Conservation (phyloP, 2,329 filamentous ascomycete genomes). For the Phaeosphaeria sp. region DNA sequence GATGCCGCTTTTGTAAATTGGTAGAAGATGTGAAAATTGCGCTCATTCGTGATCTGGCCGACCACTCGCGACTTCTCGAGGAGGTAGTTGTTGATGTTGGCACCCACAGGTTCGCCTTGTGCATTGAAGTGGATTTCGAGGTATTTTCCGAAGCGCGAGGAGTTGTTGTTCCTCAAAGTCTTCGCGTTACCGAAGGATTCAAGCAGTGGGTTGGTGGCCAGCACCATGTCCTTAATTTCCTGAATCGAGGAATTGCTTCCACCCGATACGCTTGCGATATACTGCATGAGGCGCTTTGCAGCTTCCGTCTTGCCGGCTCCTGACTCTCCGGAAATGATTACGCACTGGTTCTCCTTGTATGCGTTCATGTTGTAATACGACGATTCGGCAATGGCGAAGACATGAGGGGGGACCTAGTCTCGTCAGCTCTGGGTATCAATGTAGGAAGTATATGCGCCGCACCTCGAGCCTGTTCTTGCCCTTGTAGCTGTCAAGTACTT, state of each 20-base stretch:
- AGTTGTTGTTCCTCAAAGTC: constrained; percentile 98
- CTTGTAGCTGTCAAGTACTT: constrained; percentile 90
- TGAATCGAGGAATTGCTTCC: constrained; percentile 86
- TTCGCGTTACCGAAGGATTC: constrained; percentile 99
- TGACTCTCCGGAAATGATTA: constrained; percentile 98
- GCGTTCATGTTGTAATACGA: constrained; percentile 99
- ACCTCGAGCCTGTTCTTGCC: constrained; percentile 94
- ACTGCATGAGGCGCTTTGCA: constrained; percentile 99
- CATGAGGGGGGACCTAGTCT: constrained; percentile 78
- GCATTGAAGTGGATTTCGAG: constrained; percentile 95
- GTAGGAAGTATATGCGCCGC: constrained; percentile 9
- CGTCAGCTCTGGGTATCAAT: constrained; percentile 19
- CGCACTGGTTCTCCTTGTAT: constrained; percentile 98
- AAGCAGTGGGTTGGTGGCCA: constrained; percentile 94
- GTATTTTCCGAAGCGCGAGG: constrained; percentile 97
- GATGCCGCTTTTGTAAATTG: constrained; percentile 96
- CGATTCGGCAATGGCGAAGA: constrained; percentile 96
- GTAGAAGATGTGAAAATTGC: constrained; percentile 99
- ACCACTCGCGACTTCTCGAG: constrained; percentile 95
- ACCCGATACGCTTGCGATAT: constrained; percentile 96
- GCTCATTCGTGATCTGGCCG: constrained; percentile 91
- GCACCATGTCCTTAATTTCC: constrained; percentile 98
- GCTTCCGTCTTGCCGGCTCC: constrained; percentile 98
- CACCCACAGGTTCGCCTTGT: constrained; percentile 89
- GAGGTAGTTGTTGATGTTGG: constrained; percentile 97